phyloP scores from a whole-genome alignment of 805 yeast species.

The Saccharomycopsis olivae region DNA sequence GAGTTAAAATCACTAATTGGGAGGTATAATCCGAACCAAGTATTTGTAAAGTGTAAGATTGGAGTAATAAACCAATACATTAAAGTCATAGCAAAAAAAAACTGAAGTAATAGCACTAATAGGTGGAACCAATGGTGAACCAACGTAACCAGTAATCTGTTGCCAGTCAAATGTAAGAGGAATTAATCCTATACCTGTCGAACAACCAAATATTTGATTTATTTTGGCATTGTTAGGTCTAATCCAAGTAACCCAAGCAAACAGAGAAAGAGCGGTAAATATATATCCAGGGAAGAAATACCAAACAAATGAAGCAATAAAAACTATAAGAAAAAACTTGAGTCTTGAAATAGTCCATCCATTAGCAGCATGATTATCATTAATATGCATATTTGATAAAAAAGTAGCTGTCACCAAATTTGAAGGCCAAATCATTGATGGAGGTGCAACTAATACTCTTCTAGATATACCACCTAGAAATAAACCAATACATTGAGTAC shows the following conservation, averaged over 20 bases:
- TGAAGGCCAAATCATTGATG: constrained; percentile 43
- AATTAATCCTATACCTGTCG: constrained; percentile 37
- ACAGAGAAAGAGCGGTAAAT: constrained; percentile 31
- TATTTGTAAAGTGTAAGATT: constrained; percentile 42
- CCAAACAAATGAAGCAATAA: constrained; percentile 28
- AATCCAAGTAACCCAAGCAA: constrained; percentile 53
- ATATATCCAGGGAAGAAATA: constrained; percentile 37
- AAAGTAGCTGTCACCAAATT: constrained; percentile 36
- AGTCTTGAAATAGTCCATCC: constrained; percentile 28
- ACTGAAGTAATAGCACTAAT: constrained; percentile 52
- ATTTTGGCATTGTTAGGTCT: constrained; percentile 38
- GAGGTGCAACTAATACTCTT: constrained; percentile 42
- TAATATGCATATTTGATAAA: constrained; percentile 22
- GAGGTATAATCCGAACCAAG: constrained; percentile 48
- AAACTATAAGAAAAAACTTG: constrained; percentile 26
- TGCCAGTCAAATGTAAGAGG: constrained; percentile 22
- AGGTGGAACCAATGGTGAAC: constrained; percentile 36
- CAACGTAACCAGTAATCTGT: constrained; percentile 24
- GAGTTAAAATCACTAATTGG: constrained; percentile 44
- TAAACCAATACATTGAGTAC: constrained; percentile 54
- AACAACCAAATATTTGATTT: constrained; percentile 40
- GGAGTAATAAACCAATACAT: constrained; percentile 48
- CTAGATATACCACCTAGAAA: constrained; percentile 58
- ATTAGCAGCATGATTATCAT: constrained; percentile 25
- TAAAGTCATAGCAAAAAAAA: constrained; percentile 52